These are phyloP conservation scores for Wallacemonas sp. DNA, from an alignment of 208 protist genomes.

Conservation along the genomic window DNA sequence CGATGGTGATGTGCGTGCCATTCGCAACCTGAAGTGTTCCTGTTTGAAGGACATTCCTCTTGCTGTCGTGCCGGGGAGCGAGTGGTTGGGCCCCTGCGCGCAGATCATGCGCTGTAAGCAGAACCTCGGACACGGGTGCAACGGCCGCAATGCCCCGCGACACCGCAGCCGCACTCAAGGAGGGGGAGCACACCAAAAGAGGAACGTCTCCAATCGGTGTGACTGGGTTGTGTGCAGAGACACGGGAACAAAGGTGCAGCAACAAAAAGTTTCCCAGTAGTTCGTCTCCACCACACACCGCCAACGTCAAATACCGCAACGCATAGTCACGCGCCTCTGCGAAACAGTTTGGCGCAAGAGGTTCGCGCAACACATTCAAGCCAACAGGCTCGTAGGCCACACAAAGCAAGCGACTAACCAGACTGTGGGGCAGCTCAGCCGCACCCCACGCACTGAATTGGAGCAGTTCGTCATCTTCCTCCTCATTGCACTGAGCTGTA, in stretches of 20 bases:
- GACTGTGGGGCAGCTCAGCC: conserved; percentile 32
- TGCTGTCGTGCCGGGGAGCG: conserved; percentile 44
- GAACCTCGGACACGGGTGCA: conserved; percentile 54
- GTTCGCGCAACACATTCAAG: not conserved
- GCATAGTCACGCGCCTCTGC: conserved; percentile 7
- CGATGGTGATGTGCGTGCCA: conserved; percentile 80
- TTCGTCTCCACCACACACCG: conserved; percentile 54
- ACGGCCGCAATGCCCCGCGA: conserved; percentile 31
- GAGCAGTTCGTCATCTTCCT: conserved; percentile 41
- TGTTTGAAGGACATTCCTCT: conserved; percentile 56
- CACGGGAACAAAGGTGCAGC: conserved; percentile 65
- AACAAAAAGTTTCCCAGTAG: conserved; percentile 71
- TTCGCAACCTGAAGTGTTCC: conserved; percentile 79
- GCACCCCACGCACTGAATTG: conserved; percentile 60
- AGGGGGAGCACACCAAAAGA: conserved; percentile 41
- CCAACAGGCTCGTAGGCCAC: conserved; percentile 22
- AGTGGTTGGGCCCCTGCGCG: conserved; percentile 19
- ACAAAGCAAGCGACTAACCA: conserved; percentile 55
- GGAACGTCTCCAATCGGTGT: conserved; percentile 80
- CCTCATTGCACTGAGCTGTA: conserved; percentile 19
- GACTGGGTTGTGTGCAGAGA: conserved; percentile 38
- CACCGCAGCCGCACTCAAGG: not conserved
- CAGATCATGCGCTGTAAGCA: conserved; percentile 2
- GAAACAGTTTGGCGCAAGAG: conserved; percentile 1
- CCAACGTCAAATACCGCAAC: conserved; percentile 15